phyloP scores from a whole-genome alignment of 2,329 filamentous ascomycete genomes.

The Ceratocystis huliohia region DNA sequence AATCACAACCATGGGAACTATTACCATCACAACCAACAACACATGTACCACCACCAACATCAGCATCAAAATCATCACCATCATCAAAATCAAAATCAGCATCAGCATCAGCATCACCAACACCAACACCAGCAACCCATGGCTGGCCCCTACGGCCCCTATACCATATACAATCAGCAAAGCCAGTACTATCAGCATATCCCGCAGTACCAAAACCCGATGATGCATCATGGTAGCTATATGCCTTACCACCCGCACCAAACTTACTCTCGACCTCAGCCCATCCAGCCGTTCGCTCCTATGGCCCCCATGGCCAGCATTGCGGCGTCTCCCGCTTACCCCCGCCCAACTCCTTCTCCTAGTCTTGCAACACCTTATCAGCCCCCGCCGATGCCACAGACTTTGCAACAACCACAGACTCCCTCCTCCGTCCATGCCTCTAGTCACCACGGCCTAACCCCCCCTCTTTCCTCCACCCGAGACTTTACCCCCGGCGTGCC shows the following conservation, averaged over 20 bases:
- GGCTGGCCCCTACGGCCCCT: slow-evolving; percentile 7
- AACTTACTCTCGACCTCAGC: slow-evolving; percentile 35
- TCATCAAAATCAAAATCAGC: slow-evolving; percentile 23
- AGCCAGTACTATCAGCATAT: slow-evolving; percentile 27
- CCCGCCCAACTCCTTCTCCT: slow-evolving; percentile 40
- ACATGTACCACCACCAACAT: slow-evolving; percentile 26
- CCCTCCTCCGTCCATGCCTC: slow-evolving; percentile 38
- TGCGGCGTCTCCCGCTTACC: slow-evolving; percentile 24
- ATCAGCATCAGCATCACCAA: slow-evolving; percentile 29
- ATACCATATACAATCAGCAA: slow-evolving; percentile 23
- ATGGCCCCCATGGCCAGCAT: slow-evolving; percentile 26
- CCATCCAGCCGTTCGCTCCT: slow-evolving; percentile 44
- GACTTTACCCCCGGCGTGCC: slow-evolving; percentile 19
- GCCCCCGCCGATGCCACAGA: slow-evolving; percentile 35
- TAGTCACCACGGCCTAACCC: slow-evolving; percentile 28
- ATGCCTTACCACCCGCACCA: slow-evolving; percentile 34
- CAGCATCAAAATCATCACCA: slow-evolving; percentile 24
- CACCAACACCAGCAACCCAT: slow-evolving; percentile 23
- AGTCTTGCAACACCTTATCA: slow-evolving; percentile 45
- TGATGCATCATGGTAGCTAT: slow-evolving; percentile 32
- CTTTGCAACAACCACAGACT: slow-evolving; percentile 35
- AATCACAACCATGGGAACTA: slow-evolving; percentile 5
- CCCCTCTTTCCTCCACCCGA: slow-evolving; percentile 17
- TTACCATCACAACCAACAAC: slow-evolving; percentile 21
- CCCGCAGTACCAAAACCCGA: slow-evolving; percentile 31